A percentile compares a stretch with the other conserved stretches of the same genome.
phyloP scores from a whole-genome alignment of 768 basidiomycete genomes.

The Mycena sanguinolenta region DNA sequence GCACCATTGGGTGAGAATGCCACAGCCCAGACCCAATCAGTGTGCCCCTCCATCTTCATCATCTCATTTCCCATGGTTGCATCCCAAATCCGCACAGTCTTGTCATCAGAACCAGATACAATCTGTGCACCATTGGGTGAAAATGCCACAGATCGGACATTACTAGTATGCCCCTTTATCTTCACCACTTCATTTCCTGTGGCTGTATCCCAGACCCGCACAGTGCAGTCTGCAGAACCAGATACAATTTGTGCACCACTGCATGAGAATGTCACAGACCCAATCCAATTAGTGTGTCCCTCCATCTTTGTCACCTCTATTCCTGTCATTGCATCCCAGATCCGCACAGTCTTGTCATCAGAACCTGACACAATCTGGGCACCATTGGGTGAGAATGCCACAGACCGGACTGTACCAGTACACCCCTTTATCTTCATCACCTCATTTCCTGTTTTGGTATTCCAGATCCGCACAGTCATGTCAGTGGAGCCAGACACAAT shows the following conservation, averaged over 20 bases:
- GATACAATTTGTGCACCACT: neutral
- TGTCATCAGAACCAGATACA: no score
- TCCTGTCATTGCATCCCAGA: neutral
- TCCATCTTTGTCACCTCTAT: neutral
- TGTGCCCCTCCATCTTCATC: no score
- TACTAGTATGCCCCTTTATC: neutral
- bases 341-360: neutral
- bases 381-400: no score
- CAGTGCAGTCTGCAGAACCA: neutral
- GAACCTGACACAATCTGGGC: neutral
- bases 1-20: no score
- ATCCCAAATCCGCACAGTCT: no score
- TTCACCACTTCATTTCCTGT: neutral
- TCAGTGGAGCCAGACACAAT: no score
- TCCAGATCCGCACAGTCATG: no score
- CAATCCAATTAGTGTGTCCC: neutral
- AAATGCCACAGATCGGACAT: neutral
- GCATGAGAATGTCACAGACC: neutral
- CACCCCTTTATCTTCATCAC: neutral
- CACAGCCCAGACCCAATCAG: no score
- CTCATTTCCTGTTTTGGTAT: no score
- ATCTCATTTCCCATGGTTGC: no score
- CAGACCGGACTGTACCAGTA: no score
- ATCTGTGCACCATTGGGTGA: no score
- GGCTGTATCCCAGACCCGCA: neutral